phyloP scores from a whole-genome alignment of 2,329 filamentous ascomycete genomes.

The Ceratocystis lukuohia region DNA sequence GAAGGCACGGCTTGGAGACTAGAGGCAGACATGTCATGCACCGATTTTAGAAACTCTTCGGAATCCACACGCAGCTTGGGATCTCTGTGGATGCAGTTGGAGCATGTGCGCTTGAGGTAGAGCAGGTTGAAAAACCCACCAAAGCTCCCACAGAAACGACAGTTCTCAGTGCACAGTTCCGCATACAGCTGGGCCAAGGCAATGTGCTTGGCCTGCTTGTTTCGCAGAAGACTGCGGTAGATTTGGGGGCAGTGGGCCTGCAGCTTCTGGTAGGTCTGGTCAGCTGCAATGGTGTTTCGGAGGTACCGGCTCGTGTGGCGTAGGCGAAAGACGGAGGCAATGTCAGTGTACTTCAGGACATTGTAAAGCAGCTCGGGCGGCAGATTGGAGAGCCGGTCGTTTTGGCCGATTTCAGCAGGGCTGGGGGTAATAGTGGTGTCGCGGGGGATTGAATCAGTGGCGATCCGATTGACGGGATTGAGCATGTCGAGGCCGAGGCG shows the following conservation, averaged over 20 bases:
- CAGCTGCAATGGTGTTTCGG: slow-evolving; percentile 1
- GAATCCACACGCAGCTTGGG: neutral
- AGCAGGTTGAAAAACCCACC: slow-evolving; percentile 10
- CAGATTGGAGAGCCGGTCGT: neutral
- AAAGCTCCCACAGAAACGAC: slow-evolving; percentile 7
- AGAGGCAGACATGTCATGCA: neutral
- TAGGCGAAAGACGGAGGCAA: slow-evolving; percentile 5
- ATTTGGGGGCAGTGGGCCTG: neutral
- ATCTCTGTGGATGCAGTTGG: neutral
- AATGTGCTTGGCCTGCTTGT: neutral
- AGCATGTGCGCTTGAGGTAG: slow-evolving; percentile 6
- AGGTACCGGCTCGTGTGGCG: slow-evolving; percentile 9
- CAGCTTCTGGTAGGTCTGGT: neutral
- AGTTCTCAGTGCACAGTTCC: neutral
- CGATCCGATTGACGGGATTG: no score
- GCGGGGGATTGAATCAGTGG: no score
- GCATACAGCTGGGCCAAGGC: neutral
- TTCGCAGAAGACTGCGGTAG: slow-evolving; percentile 4
- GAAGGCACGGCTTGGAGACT: neutral
- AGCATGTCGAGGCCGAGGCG: no score
- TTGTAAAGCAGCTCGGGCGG: slow-evolving; percentile 5
- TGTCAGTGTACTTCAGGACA: neutral
- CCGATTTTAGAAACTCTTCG: neutral
- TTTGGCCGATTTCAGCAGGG: no score
- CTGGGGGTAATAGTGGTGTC: neutral